A percentile compares a stretch with the other conserved stretches of the same genome.
Conservation (phyloP, 2,329 filamentous ascomycete genomes). For the Penicillium sp. region DNA sequence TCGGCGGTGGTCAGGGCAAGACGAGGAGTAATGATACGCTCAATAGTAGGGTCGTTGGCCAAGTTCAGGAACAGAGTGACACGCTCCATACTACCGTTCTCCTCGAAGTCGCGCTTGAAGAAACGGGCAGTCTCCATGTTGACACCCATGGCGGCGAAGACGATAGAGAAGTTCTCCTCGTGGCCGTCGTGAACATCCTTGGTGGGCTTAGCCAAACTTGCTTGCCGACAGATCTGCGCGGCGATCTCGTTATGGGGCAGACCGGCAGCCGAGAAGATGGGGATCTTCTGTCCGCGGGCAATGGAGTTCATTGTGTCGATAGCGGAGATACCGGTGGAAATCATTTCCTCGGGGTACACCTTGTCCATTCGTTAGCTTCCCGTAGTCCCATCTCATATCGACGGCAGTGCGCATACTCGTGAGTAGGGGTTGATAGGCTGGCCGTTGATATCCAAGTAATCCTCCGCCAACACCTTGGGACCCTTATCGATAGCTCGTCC, state of each 20-base stretch:
- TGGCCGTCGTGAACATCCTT: constrained; percentile 96
- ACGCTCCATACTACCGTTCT: constrained; percentile 98
- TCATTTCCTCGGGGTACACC: constrained; percentile 99
- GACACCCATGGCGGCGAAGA: constrained; percentile 99
- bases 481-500: constrained; percentile 98
- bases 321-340: constrained; percentile 97
- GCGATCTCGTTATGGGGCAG: constrained; percentile 99
- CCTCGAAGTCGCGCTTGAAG: constrained; percentile 97
- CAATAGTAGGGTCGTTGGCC: constrained; percentile 98
- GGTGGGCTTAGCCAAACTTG: constrained; percentile 86
- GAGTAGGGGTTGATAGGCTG: constrained; percentile 98
- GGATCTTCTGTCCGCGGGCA: constrained; percentile 98
- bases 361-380: constrained; percentile 37
- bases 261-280: constrained; percentile 98
- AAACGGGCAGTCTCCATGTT: constrained; percentile 98
- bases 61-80: constrained; percentile 97
- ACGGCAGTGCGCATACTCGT: constrained; percentile 58
- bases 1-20: constrained; percentile 96
- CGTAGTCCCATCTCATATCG: background rate
- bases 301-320: constrained; percentile 99
- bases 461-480: constrained; percentile 94
- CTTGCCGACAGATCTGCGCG: constrained; percentile 97
- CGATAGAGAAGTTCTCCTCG: constrained; percentile 99
- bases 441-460: constrained; percentile 98
- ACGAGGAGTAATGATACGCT: constrained; percentile 99